phyloP scores from a whole-genome alignment of 495 filamentous ascomycete genomes.

The Halenospora varia region DNA sequence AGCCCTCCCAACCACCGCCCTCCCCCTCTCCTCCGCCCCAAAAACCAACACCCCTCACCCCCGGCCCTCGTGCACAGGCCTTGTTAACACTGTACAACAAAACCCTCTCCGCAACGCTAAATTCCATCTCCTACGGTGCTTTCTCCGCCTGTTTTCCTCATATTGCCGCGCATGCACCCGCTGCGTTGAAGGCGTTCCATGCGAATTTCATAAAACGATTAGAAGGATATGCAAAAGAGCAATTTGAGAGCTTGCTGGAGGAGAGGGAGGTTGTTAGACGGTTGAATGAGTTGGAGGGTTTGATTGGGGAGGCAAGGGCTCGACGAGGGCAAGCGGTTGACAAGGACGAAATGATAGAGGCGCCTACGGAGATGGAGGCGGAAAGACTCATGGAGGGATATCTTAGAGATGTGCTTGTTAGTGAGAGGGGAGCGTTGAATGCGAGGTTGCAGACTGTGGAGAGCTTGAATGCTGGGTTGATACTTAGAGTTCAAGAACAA shows the following conservation, averaged over 20 bases:
- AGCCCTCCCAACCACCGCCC: too few species aligned
- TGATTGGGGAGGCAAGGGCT: neutral
- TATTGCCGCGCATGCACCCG: conserved; percentile 64
- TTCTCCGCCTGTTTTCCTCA: conserved; percentile 90
- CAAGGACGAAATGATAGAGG: conserved; percentile 1
- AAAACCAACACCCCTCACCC: conserved; percentile 35
- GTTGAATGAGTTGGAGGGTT: neutral
- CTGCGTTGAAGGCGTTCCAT: conserved; percentile 63
- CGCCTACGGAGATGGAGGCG: neutral
- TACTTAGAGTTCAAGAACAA: conserved; percentile 60
- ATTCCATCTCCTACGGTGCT: conserved; percentile 68
- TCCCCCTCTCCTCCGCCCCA: conserved; percentile 18
- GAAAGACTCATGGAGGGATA: conserved; percentile 8
- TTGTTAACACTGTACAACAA: conserved; percentile 67
- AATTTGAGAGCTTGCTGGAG: too few species aligned
- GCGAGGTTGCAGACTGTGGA: conserved; percentile 57
- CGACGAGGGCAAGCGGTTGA: too few species aligned
- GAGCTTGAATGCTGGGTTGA: conserved; percentile 58
- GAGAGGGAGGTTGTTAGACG: too few species aligned
- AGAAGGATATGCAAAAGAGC: conserved; percentile 57
- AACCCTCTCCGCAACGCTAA: conserved; percentile 65
- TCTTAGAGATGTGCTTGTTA: too few species aligned
- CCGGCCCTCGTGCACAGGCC: conserved; percentile 70
- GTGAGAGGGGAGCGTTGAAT: conserved; percentile 58
- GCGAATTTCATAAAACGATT: conserved; percentile 64